Conservation (phyloP, 768 basidiomycete species). For the Boletus eberwhitei region DNA sequence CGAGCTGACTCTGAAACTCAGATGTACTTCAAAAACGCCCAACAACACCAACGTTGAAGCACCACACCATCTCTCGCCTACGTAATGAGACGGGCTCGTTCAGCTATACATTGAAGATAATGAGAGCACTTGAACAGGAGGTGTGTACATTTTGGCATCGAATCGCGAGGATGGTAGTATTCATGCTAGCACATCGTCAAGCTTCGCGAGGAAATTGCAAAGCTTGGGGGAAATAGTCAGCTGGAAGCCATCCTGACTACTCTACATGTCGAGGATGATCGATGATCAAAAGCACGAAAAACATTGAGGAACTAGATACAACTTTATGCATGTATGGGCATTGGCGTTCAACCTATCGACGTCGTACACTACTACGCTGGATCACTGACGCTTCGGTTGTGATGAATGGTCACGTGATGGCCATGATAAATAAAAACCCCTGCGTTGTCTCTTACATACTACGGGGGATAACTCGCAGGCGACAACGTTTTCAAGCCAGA, state of each 20-base stretch:
- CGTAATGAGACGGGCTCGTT: constrained; percentile 75
- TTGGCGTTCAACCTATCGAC: too few relatives aligned
- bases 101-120: constrained; percentile 73
- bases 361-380: too few relatives aligned
- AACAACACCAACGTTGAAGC: constrained; percentile 76
- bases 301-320: neutral
- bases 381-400: neutral
- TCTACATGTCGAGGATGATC: constrained; percentile 40
- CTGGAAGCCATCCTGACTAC: constrained; percentile 57
- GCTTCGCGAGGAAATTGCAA: constrained; percentile 60
- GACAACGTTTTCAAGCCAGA: neutral
- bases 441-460: neutral
- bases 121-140: constrained; percentile 64
- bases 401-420: neutral
- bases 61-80: constrained; percentile 78
- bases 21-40: constrained; percentile 93
- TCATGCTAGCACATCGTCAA: constrained; percentile 2
- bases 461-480: neutral
- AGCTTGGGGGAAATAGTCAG: constrained; percentile 73
- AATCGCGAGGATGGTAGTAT: neutral
- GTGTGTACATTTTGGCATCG: constrained; percentile 7
- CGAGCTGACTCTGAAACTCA: constrained; percentile 27
- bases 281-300: neutral
- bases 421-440: neutral
- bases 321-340: too few relatives aligned